Evolutionary conservation across 2,329 filamentous ascomycete genomes (phyloP).

Genomic region (Exserohilum turcica): DNA sequence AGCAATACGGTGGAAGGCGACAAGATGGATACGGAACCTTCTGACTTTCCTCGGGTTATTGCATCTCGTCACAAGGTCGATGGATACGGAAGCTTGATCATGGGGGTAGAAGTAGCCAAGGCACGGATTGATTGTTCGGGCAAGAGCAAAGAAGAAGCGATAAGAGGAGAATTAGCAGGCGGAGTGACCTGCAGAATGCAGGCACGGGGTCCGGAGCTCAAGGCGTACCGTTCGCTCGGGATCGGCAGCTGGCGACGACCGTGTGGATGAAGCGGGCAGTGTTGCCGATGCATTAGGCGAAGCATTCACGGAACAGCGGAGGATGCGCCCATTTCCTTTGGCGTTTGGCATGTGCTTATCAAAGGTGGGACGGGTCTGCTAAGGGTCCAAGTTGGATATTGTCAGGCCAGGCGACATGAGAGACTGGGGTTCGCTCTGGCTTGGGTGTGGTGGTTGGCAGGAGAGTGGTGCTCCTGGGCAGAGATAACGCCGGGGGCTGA

Average conservation of each 20-base stretch:
- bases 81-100: not conserved
- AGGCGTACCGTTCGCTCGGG: constrained; percentile 18
- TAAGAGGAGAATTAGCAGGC: constrained; percentile 3
- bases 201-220: constrained; percentile 15
- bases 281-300: constrained; percentile 7
- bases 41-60: too few relatives aligned
- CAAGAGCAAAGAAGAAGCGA: not conserved
- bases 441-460: not conserved
- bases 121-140: not conserved
- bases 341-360: not conserved
- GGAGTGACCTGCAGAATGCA: constrained; percentile 16
- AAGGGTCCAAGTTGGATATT: not conserved
- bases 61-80: too few relatives aligned
- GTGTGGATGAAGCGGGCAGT: not conserved
- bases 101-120: not conserved
- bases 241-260: constrained; percentile 12
- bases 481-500: constrained; percentile 11
- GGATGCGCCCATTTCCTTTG: not conserved
- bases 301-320: constrained; percentile 2
- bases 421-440: not conserved
- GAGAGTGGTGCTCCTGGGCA: constrained; percentile 12
- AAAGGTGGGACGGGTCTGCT: not conserved
- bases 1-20: not conserved
- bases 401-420: not conserved
- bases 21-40: too few relatives aligned